Evolutionary conservation across 225 moss, liverwort and hornwort species (phyloP), one percentile per base, ranked within the genome.

Genomic region (Pleurozium schreberi): DNA sequence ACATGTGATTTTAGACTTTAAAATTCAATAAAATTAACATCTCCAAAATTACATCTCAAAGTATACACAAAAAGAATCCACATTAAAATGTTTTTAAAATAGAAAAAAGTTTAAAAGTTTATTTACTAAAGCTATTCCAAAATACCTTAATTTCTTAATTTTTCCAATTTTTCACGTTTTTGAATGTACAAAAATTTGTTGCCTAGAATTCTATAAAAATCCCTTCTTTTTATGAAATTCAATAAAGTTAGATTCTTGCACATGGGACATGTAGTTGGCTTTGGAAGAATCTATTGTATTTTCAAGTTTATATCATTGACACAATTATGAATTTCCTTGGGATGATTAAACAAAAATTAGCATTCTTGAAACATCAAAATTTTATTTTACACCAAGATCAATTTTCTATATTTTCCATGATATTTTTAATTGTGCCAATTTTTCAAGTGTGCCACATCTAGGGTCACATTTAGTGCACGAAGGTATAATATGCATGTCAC

Each of bases 391-490:
- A 40, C 5, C 5, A 30, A 80, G 12, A 80, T 42, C 5, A 5
- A 12, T 42, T 40, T 80, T 42, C 3, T 40, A 12, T 12, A 59
- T 28, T 5, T 42, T 42, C 19, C 5, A 8, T 19, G 18, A 16
- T 53, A 3, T 36, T 77, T 55, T 7, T 1, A 11, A 12, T 30
- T n/a, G 28, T 40, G 27, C 3, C 2, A 57, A 26, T 17, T 58
- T 58, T 20, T 28, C 23, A 40, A 40, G 18, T 28, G 2, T 27
- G 1, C 2, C 28, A 80, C 26, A 58, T 58, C 4, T 4, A 0
- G 0, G 0, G 0, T 7, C 9, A 16, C 28, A 58, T 17, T 27
- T 58, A 17, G 1, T n/a, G 4, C 4, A 80, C 0, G 3, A 0
- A 40, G 5, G 1, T 4, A 62, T 22, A 47, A 62, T n/a, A 19